phyloP scores from a whole-genome alignment of 345 rosid genomes.

The Eucalyptus sp. region DNA sequence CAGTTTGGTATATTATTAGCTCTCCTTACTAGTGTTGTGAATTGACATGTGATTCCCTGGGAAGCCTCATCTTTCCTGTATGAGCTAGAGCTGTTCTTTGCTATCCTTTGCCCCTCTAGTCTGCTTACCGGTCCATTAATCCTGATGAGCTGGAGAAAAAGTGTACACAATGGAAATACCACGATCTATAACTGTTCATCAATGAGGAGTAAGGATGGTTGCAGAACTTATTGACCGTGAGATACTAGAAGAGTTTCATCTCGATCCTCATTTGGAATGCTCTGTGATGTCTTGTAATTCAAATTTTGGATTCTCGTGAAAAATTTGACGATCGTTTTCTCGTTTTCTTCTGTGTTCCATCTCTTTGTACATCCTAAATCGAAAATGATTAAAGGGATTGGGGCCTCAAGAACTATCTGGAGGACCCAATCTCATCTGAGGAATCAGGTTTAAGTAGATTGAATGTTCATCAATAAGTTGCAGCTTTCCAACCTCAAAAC shows the following conservation, averaged over 20 bases:
- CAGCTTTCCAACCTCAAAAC: not conserved
- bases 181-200: not conserved
- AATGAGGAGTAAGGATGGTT: not conserved
- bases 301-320: not conserved
- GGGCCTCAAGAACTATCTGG: not conserved
- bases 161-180: not conserved
- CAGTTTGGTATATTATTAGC: not conserved
- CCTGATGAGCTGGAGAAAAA: not conserved
- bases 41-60: not conserved
- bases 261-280: not conserved
- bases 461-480: not conserved
- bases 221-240: not conserved
- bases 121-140: not conserved
- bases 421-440: not conserved
- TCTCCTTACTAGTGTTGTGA: not conserved
- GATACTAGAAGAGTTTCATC: not conserved
- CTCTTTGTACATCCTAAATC: not conserved
- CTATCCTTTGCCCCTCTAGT: not conserved
- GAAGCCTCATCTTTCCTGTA: not conserved
- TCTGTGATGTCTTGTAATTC: not conserved
- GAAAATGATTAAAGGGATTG: not conserved
- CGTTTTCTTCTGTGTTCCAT: not conserved
- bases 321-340: not conserved
- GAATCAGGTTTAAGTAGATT: not conserved
- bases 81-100: not conserved